phyloP scores from a whole-genome alignment of 495 filamentous ascomycete species.

The Neurospora tetrasperma region DNA sequence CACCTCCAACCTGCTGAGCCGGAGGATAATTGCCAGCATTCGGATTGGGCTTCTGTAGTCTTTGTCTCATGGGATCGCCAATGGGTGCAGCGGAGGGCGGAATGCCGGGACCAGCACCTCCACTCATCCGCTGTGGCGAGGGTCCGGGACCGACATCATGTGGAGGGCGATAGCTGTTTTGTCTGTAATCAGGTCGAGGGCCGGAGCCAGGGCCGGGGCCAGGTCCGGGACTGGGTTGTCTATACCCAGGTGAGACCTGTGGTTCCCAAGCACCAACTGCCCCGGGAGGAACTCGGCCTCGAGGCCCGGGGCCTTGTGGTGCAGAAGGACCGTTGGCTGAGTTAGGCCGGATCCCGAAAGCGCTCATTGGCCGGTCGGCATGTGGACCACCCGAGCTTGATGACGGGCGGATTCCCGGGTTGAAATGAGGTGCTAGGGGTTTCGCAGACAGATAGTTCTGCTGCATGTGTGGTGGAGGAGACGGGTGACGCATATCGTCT shows the following conservation, averaged over 20 bases:
- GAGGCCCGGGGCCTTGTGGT: slow-evolving; percentile 7
- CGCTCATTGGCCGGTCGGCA: slow-evolving; percentile 52
- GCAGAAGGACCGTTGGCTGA: slow-evolving; percentile 17
- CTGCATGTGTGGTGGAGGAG: slow-evolving; percentile 8
- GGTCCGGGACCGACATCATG: neutral
- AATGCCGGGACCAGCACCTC: slow-evolving; percentile 1
- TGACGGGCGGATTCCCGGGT: slow-evolving; percentile 27
- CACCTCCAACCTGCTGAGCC: neutral
- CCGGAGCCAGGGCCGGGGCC: neutral
- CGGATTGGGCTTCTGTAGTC: slow-evolving; percentile 30
- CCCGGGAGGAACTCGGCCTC: slow-evolving; percentile 15
- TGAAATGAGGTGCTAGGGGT: slow-evolving; percentile 23
- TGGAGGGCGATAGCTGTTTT: neutral
- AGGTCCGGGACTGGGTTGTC: slow-evolving; percentile 29
- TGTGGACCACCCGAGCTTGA: slow-evolving; percentile 24
- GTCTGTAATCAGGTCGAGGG: neutral
- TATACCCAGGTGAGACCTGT: slow-evolving; percentile 31
- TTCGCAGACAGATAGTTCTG: neutral
- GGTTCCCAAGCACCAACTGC: slow-evolving; percentile 31
- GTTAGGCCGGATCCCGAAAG: slow-evolving; percentile 51
- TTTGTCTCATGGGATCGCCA: slow-evolving; percentile 21
- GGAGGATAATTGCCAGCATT: slow-evolving; percentile 11
- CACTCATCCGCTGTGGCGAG: slow-evolving; percentile 1
- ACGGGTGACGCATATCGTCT: slow-evolving; percentile 29
- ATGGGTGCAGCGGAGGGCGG: slow-evolving; percentile 8